Evolutionary conservation across 2,329 filamentous ascomycete species (phyloP), one percentile per base, ranked within the genome.

Genomic region (Monilinia polystroma): DNA sequence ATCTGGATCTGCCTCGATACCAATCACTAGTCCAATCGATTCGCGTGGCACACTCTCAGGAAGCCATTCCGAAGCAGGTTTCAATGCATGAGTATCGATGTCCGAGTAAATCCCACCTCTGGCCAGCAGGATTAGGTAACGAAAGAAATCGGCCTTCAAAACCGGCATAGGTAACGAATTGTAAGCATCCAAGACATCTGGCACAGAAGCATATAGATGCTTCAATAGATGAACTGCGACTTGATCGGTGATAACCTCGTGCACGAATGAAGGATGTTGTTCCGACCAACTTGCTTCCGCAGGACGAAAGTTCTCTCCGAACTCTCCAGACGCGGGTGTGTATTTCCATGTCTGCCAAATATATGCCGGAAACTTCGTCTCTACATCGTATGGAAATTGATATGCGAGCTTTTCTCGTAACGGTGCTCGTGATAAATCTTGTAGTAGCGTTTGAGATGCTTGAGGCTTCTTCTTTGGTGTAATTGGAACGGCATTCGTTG

Each of bases 331-430:
- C 1, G 88, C 85, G 0, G 94, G 93, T 0, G 87, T 91, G 75
- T 87, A 89, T 78, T 96, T 97, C 95, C 95, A 99, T 18, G 95
- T 99, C 83, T 99, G 95, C 95, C 95, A 99, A 76, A 99, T 96
- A 81, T 97, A 98, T 66, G 93, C 93, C 3, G 95, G 95, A 78
- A 98, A 98, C 78, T 94, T 96, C 73, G 83, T 79, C 75, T 93
- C 87, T 70, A 94, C 84, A 75, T 97, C 91, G 82, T 98, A 99
- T 26, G 93, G 92, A 79, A 95, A 98, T 73, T 96, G 91, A 81
- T 96, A 97, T 63, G 89, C 89, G 67, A 99, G 86, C 80, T 95
- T 97, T 81, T 85, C 90, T 83, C 82, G 83, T 64, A 93, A 83
- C 20, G 90, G 87, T 80, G 91, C 87, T 75, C 84, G 85, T 67